Evolutionary conservation across 305 asterid species (phyloP), one percentile per base, ranked within the genome.

Genomic region (Vinca major): DNA sequence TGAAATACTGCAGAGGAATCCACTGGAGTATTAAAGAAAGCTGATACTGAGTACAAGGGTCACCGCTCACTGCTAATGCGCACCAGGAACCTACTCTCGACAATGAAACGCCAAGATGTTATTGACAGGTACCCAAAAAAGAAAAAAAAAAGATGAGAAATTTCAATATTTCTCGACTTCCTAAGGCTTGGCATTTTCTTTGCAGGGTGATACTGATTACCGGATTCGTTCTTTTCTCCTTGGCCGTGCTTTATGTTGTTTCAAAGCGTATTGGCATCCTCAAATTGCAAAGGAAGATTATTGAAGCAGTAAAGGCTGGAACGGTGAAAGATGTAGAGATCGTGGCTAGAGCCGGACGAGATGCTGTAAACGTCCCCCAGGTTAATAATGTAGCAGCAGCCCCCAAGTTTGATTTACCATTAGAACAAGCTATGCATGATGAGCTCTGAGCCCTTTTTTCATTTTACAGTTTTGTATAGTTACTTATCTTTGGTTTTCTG

Each of bases 41-140:
- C 99, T 13, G 99, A 93, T 73, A 85, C 85, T 12, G 99, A 93
- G 72, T 93, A 93, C 88, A 90, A 81, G 84, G 96, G 96, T 77
- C 99, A 90, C 45, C 85, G 95, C 51, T 86, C 96, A 1, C 78
- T 93, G 71, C 89, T 90, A 26, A 75, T 84, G 66, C 85, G 96
- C 53, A 90, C 96, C 5, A 82, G 98, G 55, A 86, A 81, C 81
- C 97, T 93, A 79, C 91, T 93, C 49, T 93, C 98, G 69, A 90
- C 95, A 56, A 87, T 88, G 97, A 86, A 83, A 66, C 91, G 96
- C 14, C 96, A 89, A 78, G 98, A 90, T 74, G 85, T 93, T 78
- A 74, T 93, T 14, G 98, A 93, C 81, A 86, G 97, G 98, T 78
- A 78, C 5, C 21, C 19, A 50, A 50, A 50, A 16, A 50, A 50